Base-by-base conservation (phyloP, 352 stramenopile genomes). In the Pythium biforme region DNA sequence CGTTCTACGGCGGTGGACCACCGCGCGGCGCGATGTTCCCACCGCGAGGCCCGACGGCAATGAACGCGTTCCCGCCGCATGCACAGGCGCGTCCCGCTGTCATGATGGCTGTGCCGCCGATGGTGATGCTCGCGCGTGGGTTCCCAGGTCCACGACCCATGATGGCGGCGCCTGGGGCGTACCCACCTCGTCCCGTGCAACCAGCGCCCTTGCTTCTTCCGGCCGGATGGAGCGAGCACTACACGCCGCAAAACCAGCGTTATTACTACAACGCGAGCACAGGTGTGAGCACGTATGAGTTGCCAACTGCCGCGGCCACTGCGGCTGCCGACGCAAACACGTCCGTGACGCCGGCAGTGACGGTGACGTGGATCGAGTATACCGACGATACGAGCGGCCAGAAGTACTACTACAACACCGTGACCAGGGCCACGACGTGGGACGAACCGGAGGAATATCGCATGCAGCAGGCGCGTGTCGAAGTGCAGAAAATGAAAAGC, bases 391-490 rank as follows among this genome's bases (percentile, higher is more conserved):
- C 72, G 1, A 90, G 70, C 11, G 80, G 81, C 3, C 72, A 89
- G 23, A 77, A 73, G 20, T 95, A 95, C 57, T 95, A 92, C 73
- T 91, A 90, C 70, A 84, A 95, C 63, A 86, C 75, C 9, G 27
- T 73, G 19, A 93, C 86, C 0, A 88, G 87, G 48, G 72, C 75
- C 26, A 90, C 76, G 17, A 85, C 92, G n/a, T 95, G 86, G 86
- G 86, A 95, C 48, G 66, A 90, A 43, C 86, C 86, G 0, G 81
- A 91, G 57, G 82, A 85, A 53, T 91, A 87, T 33, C 72, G 83
- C 11, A 89, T 91, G 76, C 81, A 88, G 47, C 76, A 90, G 41
- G 85, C 83, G 2, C 72, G 79, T 10, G 79, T 83, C 52, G 70
- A 92, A 74, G 82, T 91, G 12, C 77, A 80, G 53, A 84, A 79